These are phyloP conservation scores for Canariomyces notabilis DNA, from an alignment of 2,329 filamentous ascomycete genomes.

Conservation along the genomic window DNA sequence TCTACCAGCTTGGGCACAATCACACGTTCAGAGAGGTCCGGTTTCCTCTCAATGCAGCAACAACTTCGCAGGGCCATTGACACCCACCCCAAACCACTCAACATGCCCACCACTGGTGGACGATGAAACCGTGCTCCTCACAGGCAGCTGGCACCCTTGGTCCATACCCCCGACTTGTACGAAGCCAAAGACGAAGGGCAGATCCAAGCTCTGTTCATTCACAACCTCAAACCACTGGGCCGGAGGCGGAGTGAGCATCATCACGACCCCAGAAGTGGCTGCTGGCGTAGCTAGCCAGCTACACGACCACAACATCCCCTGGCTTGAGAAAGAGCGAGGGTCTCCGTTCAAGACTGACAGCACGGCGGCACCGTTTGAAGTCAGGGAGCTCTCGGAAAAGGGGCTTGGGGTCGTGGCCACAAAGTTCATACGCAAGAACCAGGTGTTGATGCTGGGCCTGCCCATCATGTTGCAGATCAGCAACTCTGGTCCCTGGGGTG, in stretches of 20 bases:
- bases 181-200: background rate
- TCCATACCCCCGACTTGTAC: conserved; percentile 9
- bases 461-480: conserved; percentile 5
- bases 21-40: background rate
- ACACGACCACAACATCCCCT: conserved; percentile 10
- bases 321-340: conserved; percentile 11
- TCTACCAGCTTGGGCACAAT: background rate
- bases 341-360: background rate
- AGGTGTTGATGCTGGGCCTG: conserved; percentile 5
- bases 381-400: conserved; percentile 3
- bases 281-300: conserved; percentile 2
- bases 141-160: conserved; percentile 6
- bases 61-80: conserved; percentile 8
- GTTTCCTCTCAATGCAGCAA: conserved; percentile 4
- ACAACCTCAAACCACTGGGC: conserved; percentile 5
- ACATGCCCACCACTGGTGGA: conserved; percentile 9
- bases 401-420: conserved; percentile 10
- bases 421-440: conserved; percentile 1
- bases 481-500: conserved; percentile 4
- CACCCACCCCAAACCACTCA: background rate
- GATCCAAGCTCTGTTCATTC: conserved; percentile 11
- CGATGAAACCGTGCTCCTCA: conserved; percentile 3
- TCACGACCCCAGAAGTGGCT: conserved; percentile 11
- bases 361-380: background rate
- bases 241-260: conserved; percentile 7